These are phyloP conservation scores for Syzygium malaccense DNA, from an alignment of 441 rosid genomes.

Conservation along the genomic window DNA sequence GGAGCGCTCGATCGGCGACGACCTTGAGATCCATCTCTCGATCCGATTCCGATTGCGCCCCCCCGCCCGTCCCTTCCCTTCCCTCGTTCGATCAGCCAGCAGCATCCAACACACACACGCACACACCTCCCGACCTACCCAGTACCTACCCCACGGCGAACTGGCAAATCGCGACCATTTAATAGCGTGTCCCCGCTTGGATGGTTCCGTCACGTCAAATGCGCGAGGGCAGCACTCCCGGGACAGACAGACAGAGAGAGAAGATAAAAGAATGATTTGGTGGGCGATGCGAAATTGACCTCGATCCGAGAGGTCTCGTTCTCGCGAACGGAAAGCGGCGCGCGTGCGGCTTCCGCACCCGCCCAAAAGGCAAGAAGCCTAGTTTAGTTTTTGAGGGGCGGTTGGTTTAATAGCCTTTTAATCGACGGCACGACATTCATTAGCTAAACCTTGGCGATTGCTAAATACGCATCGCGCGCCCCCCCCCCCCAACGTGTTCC, in stretches of 20 bases:
- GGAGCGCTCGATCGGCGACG: not conserved
- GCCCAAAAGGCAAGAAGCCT: not conserved
- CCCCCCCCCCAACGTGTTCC: not conserved
- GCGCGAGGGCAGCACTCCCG: not conserved
- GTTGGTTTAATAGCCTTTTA: too few species aligned
- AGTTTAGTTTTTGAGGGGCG: not conserved
- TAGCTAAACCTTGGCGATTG: not conserved
- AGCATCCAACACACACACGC: too few species aligned
- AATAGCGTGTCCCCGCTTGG: not conserved
- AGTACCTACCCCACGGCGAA: constrained; percentile 18
- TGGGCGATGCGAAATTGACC: not conserved
- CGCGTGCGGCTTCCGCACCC: not conserved
- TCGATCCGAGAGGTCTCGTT: not conserved
- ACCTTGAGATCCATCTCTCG: constrained; percentile 12
- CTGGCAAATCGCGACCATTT: not conserved
- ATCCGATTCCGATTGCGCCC: not conserved
- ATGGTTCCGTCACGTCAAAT: not conserved
- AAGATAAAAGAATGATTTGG: not conserved
- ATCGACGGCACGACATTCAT: not conserved
- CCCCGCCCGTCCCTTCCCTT: not conserved
- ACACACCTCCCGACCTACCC: not conserved
- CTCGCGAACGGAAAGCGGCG: not conserved
- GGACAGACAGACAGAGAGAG: not conserved
- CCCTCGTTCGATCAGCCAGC: too few species aligned
- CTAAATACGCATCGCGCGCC: not conserved